These are phyloP conservation scores for Eucalyptus urophylla DNA, from an alignment of 345 rosid genomes.

Conservation along the genomic window DNA sequence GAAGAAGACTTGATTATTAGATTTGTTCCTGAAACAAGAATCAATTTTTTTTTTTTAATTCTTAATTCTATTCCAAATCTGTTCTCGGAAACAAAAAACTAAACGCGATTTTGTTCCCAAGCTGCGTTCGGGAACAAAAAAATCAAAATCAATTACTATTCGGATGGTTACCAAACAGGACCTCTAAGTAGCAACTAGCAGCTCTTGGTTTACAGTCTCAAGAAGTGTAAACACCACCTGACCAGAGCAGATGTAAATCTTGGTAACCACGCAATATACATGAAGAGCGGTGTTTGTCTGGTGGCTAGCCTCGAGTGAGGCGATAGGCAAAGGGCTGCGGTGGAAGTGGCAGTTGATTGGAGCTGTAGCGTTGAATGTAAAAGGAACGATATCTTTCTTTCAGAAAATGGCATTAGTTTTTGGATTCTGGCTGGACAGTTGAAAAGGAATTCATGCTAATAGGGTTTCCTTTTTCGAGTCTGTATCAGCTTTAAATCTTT, in stretches of 20 bases:
- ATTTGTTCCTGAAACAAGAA: accelerated
- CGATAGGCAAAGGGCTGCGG: not conserved
- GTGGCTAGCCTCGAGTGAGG: not conserved
- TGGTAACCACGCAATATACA: not conserved
- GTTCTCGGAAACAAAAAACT: accelerated
- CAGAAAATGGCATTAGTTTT: not conserved
- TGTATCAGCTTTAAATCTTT: not conserved
- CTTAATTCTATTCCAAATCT: accelerated
- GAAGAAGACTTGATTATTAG: too few relatives aligned
- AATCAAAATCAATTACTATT: accelerated
- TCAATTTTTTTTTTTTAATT: too few relatives aligned
- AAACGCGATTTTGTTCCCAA: accelerated
- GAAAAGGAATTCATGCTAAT: not conserved
- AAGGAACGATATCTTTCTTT: not conserved
- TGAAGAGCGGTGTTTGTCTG: not conserved
- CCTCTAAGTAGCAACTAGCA: too few relatives aligned
- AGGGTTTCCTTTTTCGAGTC: not conserved
- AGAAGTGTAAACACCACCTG: not conserved
- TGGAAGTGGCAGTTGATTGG: not conserved
- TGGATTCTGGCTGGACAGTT: not conserved
- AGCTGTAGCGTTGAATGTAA: not conserved
- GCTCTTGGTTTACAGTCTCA: not conserved
- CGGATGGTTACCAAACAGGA: accelerated
- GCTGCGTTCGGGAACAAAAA: accelerated
- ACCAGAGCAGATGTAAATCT: not conserved